Evolutionary conservation across 306 rosid genomes (phyloP).

Genomic region (Ormosia semicastrata): DNA sequence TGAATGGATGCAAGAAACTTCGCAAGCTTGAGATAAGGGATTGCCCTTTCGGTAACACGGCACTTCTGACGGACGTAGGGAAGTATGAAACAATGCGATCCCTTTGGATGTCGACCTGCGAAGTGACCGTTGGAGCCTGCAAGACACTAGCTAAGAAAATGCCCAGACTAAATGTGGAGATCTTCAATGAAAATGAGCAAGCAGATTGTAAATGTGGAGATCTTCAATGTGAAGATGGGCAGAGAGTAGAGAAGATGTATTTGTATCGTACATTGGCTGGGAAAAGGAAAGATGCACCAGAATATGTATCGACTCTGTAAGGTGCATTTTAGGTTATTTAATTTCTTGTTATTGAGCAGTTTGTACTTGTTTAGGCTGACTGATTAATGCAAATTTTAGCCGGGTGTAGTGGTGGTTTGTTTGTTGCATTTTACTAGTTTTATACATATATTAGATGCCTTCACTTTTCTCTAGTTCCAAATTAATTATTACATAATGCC

Average conservation of each 20-base stretch:
- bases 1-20: conserved; percentile 96
- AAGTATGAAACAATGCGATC: conserved; percentile 99
- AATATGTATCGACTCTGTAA: conserved; percentile 86
- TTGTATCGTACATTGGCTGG: conserved; percentile 81
- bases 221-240: conserved; percentile 37
- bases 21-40: conserved; percentile 92
- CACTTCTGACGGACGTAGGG: conserved; percentile 85
- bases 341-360: conserved; percentile 36
- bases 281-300: conserved; percentile 78
- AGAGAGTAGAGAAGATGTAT: conserved; percentile 82
- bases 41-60: conserved; percentile 77
- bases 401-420: conserved; percentile 26
- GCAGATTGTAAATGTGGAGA: conserved; percentile 13
- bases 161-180: conserved; percentile 89
- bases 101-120: conserved; percentile 99
- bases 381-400: conserved; percentile 51
- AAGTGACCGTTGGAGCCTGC: conserved; percentile 81
- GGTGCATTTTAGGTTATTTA: conserved; percentile 38
- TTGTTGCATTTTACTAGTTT: conserved; percentile 31
- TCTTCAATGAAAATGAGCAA: conserved; percentile 65
- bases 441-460: conserved; percentile 19
- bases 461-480: background rate
- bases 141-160: conserved; percentile 68
- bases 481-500: background rate
- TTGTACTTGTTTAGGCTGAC: conserved; percentile 56